These are phyloP conservation scores for Cicer pinnatifidum DNA, from an alignment of 306 rosid species.

Conservation along the genomic window DNA sequence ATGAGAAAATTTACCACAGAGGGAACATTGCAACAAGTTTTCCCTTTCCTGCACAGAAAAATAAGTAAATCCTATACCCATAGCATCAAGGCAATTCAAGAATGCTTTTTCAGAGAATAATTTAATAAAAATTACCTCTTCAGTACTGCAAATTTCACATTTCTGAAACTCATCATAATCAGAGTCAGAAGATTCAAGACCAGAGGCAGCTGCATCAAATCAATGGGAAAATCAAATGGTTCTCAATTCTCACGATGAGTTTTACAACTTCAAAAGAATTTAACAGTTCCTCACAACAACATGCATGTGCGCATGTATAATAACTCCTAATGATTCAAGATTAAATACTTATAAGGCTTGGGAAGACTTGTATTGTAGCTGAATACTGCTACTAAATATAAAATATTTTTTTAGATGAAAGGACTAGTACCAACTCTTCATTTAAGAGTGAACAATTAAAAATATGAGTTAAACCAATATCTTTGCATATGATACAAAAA, in stretches of 20 bases:
- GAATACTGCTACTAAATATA: too few relatives aligned
- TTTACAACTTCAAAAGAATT: not conserved
- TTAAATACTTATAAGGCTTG: not conserved
- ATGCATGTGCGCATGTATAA: not conserved
- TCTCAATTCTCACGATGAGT: not conserved
- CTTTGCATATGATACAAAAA: too few relatives aligned
- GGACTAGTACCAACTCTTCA: too few relatives aligned
- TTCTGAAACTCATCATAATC: slow-evolving; percentile 84
- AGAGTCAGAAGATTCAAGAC: slow-evolving; percentile 72
- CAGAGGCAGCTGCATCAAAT: slow-evolving; percentile 80
- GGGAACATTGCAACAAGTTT: slow-evolving; percentile 78
- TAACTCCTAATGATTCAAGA: not conserved
- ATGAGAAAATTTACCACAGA: slow-evolving; percentile 77
- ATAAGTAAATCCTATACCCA: slow-evolving; percentile 30
- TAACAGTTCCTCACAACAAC: slow-evolving; percentile 14
- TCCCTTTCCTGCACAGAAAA: slow-evolving; percentile 70
- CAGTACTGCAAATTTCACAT: slow-evolving; percentile 76
- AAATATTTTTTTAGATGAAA: too few relatives aligned
- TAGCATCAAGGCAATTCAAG: slow-evolving; percentile 33
- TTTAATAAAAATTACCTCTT: slow-evolving; percentile 57
- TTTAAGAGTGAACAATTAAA: too few relatives aligned
- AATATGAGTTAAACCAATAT: too few relatives aligned
- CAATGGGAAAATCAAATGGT: slow-evolving; percentile 26
- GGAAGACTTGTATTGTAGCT: not conserved
- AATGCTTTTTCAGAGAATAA: not conserved